phyloP scores from a whole-genome alignment of 2,329 filamentous ascomycete genomes.

The Trichoderma koningiopsis region DNA sequence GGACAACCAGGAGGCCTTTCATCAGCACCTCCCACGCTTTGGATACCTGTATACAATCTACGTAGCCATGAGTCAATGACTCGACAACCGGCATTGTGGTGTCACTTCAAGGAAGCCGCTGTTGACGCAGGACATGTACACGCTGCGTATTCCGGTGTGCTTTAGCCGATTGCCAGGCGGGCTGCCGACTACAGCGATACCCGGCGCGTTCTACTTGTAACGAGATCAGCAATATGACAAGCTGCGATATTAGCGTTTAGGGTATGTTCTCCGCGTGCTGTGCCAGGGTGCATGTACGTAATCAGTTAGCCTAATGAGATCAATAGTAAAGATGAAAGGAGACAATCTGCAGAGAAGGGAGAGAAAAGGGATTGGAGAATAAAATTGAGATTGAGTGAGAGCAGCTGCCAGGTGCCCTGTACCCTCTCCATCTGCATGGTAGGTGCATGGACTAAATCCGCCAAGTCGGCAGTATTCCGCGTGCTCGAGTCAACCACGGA shows the following conservation, averaged over 20 bases:
- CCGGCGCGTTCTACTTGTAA: background rate
- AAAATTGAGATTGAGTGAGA: background rate
- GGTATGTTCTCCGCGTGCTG: background rate
- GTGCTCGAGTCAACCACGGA: background rate
- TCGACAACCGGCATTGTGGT: background rate
- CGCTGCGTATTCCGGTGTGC: background rate
- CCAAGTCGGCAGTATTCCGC: constrained; percentile 2
- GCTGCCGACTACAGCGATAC: background rate
- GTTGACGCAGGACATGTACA: background rate
- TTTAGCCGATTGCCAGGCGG: background rate
- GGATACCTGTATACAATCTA: too few species aligned
- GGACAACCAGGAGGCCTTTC: background rate
- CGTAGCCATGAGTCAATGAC: background rate
- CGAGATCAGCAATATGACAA: background rate
- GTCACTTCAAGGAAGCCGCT: background rate
- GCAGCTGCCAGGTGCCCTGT: background rate
- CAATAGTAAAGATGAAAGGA: background rate
- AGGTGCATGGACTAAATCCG: background rate
- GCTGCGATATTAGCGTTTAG: background rate
- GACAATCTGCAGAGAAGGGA: background rate
- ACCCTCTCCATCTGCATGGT: background rate
- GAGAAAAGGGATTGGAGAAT: background rate
- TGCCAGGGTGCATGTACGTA: background rate
- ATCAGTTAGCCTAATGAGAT: background rate
- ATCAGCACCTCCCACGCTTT: background rate